Evolutionary conservation across 1,139 yeast genomes (phyloP), one percentile per base, ranked within the genome.

Genomic region (Scheffersomyces lignicola): DNA sequence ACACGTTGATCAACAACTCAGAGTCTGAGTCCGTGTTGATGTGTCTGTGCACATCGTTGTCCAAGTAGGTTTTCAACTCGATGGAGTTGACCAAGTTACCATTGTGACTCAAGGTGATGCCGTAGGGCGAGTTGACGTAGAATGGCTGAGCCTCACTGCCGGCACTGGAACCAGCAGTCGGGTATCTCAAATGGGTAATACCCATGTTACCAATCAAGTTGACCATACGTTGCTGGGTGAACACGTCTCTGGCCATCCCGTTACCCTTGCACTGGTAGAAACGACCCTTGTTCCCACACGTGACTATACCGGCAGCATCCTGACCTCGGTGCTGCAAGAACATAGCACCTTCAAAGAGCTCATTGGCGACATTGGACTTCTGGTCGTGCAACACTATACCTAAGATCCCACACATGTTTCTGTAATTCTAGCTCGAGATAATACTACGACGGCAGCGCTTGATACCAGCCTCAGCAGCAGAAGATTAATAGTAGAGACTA

Each of bases 291-390:
- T 86, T 70, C 34, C 97, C 98, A 62, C 97, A 89, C 9, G 98
- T 94, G 27, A 88, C 94, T 41, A 92, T 90, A 44, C 99, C 99
- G n/a, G 97, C 97, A 9, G 99, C 99, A 60, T 92, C 99, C 64
- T 92, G 99, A 31, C 99, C 99, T 56, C 99, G 78, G 58, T 92
- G 99, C 59, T 92, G 99, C 44, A 92, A 71, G 58, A 84, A 92
- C 70, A 89, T 80, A 44, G 95, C 86, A 13, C 96, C 97, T 60
- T 92, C 98, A 43, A 88, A 82, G 37, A 92, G 70, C 56, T 90
- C 97, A 7, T 95, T 80, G 14, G 96, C 94, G 35, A 86, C 97
- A 39, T 77, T 73, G 35, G 73, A 75, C 21, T 70, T 63, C 47
- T 81, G 84, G 60, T 89, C 87, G 10, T 96, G 88, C 43, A 88